Percentiles rank a stretch among this genome's conserved stretches.
phyloP scores from a whole-genome alignment of 2,329 filamentous ascomycete genomes.

The Trichoderma arundinaceum region DNA sequence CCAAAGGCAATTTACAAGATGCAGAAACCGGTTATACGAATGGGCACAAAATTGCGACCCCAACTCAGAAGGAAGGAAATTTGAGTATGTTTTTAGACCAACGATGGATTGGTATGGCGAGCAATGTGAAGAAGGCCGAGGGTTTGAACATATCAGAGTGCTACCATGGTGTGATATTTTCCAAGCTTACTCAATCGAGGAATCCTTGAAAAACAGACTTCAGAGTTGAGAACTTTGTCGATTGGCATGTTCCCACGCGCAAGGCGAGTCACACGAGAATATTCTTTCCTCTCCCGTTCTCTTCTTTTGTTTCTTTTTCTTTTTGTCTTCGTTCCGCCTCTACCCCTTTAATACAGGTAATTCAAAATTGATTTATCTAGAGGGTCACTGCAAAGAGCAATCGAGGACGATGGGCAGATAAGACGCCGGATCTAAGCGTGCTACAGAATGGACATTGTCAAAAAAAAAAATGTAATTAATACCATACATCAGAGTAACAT shows the following conservation, averaged over 20 bases:
- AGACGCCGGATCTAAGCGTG: not conserved
- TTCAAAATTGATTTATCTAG: too few relatives aligned
- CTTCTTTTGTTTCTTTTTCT: not conserved
- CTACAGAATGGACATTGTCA: not conserved
- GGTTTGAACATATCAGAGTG: slow-evolving; percentile 57
- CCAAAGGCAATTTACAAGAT: slow-evolving; percentile 39
- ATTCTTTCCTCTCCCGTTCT: not conserved
- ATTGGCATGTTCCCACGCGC: not conserved
- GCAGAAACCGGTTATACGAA: slow-evolving; percentile 54
- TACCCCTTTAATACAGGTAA: too few relatives aligned
- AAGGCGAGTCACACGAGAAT: not conserved
- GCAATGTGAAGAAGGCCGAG: slow-evolving; percentile 54
- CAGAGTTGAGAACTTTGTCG: slow-evolving; percentile 37
- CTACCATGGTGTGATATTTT: slow-evolving; percentile 50
- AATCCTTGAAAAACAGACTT: not conserved
- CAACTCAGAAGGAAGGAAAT: slow-evolving; percentile 18
- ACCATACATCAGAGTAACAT: slow-evolving; percentile 1
- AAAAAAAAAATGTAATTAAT: slow-evolving; percentile 12
- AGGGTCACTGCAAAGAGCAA: too few relatives aligned
- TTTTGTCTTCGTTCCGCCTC: too few relatives aligned
- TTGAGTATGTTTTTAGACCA: slow-evolving; percentile 50
- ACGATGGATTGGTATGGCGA: slow-evolving; percentile 60
- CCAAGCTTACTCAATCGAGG: slow-evolving; percentile 36
- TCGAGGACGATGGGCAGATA: too few relatives aligned
- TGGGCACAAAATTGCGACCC: slow-evolving; percentile 38